These are phyloP conservation scores for Taphrina communis DNA, from an alignment of 1,139 yeast species.

Conservation along the genomic window DNA sequence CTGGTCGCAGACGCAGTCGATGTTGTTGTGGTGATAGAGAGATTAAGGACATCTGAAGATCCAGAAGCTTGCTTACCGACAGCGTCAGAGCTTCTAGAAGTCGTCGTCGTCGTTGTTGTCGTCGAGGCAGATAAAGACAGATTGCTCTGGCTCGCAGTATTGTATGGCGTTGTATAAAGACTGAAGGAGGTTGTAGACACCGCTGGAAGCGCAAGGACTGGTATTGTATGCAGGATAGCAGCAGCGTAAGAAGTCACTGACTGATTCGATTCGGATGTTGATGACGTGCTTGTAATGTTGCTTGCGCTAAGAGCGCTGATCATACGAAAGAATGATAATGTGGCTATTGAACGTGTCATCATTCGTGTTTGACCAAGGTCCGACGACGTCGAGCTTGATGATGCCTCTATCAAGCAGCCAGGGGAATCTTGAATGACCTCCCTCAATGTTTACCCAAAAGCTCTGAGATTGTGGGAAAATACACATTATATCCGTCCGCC, in stretches of 20 bases:
- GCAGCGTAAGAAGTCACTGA: background rate
- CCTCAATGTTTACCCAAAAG: too few relatives aligned
- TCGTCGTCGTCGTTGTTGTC: too few relatives aligned
- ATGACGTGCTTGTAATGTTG: background rate
- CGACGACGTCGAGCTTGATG: too few relatives aligned
- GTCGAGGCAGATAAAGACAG: background rate
- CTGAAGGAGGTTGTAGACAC: background rate
- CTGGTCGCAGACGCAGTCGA: too few relatives aligned
- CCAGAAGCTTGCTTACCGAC: too few relatives aligned
- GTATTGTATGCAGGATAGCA: background rate
- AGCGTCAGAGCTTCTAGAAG: too few relatives aligned
- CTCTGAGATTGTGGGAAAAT: too few relatives aligned
- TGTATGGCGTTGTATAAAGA: background rate
- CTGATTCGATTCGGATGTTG: background rate
- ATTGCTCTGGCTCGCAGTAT: background rate
- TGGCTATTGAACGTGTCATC: too few relatives aligned
- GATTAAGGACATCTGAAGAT: background rate
- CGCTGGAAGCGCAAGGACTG: background rate
- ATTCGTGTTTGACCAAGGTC: too few relatives aligned
- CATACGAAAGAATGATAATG: too few relatives aligned
- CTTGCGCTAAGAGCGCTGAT: background rate
- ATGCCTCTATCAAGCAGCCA: too few relatives aligned
- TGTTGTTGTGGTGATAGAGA: background rate
- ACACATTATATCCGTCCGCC: background rate
- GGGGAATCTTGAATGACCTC: too few relatives aligned